phyloP scores from a whole-genome alignment of 169 alveolate species.

The Cryptosporidium tyzzeri region DNA sequence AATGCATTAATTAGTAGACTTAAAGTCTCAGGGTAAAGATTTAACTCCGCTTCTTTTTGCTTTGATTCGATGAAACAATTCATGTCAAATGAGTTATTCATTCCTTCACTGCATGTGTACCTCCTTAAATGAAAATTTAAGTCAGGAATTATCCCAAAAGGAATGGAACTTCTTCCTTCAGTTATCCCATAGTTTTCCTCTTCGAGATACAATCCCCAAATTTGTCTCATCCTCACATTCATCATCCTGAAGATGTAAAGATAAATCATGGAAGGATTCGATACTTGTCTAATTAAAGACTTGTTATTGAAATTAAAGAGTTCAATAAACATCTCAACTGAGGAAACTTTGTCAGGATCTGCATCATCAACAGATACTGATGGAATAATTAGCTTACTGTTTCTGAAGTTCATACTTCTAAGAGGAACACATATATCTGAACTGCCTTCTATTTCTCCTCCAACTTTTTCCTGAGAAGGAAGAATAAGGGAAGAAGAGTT shows the following conservation, averaged over 20 bases:
- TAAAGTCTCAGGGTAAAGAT: conserved; percentile 10
- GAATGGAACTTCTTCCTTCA: background rate
- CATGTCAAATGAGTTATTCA: conserved; percentile 31
- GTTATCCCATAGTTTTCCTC: background rate
- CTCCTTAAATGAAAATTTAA: conserved; percentile 55
- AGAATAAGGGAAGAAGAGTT: background rate
- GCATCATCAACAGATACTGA: conserved; percentile 11
- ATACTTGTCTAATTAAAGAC: background rate
- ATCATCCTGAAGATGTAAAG: conserved; percentile 18
- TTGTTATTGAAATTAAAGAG: conserved; percentile 48
- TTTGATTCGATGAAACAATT: conserved; percentile 51
- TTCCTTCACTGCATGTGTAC: background rate
- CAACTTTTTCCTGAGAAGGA: background rate
- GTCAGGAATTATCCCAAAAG: conserved; percentile 37
- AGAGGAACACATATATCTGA: conserved; percentile 9
- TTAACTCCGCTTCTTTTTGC: background rate
- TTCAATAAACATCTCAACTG: conserved; percentile 12
- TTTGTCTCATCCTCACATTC: background rate
- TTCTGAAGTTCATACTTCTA: conserved; percentile 9
- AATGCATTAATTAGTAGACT: background rate
- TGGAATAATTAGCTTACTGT: conserved; percentile 43
- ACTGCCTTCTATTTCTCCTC: background rate
- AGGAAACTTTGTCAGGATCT: background rate
- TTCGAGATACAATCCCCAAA: background rate
- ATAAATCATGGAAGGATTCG: background rate